Percentiles rank a stretch among this genome's conserved stretches.
phyloP scores from a whole-genome alignment of 2,329 filamentous ascomycete species.

The Madurella mycetomatis region DNA sequence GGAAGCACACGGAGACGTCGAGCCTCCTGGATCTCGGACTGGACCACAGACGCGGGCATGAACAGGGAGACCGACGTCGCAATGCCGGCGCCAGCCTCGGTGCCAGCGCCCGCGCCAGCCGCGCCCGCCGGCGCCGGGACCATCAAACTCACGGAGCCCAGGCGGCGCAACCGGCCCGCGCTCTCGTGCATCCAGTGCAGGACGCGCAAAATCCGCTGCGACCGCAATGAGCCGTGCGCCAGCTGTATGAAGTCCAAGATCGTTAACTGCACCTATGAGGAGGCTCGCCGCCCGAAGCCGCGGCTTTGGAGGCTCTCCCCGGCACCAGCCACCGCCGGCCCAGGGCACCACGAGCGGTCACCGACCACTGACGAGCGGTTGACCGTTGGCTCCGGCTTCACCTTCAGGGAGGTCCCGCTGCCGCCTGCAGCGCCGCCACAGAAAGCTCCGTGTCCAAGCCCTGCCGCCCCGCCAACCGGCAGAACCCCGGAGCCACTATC shows the following conservation, averaged over 20 bases:
- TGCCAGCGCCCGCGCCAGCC: conserved; percentile 3
- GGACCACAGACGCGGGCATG: conserved; percentile 19
- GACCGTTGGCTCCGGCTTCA: conserved; percentile 10
- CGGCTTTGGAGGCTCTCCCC: conserved; percentile 26
- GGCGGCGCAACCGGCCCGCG: conserved; percentile 32
- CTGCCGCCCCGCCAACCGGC: conserved; percentile 1
- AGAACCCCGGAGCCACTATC: conserved; percentile 11
- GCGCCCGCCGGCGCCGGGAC: conserved; percentile 8
- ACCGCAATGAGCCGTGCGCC: conserved; percentile 54
- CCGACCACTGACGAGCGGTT: conserved; percentile 18
- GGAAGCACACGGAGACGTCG: conserved; percentile 1
- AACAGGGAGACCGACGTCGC: conserved; percentile 15
- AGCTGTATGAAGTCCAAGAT: conserved; percentile 56
- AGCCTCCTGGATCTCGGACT: background rate
- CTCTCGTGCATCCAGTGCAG: conserved; percentile 55
- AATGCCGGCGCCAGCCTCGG: conserved; percentile 5
- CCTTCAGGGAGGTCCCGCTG: conserved; percentile 16
- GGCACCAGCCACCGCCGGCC: conserved; percentile 13
- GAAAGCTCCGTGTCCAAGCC: background rate
- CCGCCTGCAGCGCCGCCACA: conserved; percentile 3
- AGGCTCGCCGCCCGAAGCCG: conserved; percentile 29
- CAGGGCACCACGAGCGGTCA: conserved; percentile 13
- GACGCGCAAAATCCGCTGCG: conserved; percentile 57
- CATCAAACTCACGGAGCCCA: conserved; percentile 20
- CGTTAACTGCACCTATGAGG: conserved; percentile 49